These are phyloP conservation scores for Neobulgaria alba DNA, from an alignment of 2,329 filamentous ascomycete genomes.

Conservation along the genomic window DNA sequence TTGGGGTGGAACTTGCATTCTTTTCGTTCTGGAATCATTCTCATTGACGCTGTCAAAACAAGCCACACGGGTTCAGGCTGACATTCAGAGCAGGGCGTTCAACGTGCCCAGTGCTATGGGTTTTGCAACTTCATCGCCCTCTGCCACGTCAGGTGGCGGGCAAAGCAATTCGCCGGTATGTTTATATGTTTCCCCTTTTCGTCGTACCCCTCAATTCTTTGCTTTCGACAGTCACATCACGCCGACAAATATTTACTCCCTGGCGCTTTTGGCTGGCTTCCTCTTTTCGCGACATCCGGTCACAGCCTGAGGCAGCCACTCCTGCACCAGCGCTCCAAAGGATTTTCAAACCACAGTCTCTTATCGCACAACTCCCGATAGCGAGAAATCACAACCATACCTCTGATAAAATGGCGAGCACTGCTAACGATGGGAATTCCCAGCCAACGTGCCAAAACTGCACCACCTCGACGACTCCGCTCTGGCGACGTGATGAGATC, in stretches of 20 bases:
- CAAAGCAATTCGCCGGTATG: conserved; percentile 51
- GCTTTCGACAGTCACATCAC: too few species aligned
- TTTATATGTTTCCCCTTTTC: conserved; percentile 19
- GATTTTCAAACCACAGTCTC: too few species aligned
- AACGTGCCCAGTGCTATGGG: conserved; percentile 34
- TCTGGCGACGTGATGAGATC: conserved; percentile 95
- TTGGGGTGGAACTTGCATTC: too few species aligned
- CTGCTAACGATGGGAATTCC: conserved; percentile 38
- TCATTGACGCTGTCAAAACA: not conserved
- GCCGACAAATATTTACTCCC: too few species aligned
- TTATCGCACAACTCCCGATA: conserved; percentile 16
- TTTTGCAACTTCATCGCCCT: conserved; percentile 55
- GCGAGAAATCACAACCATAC: conserved; percentile 3
- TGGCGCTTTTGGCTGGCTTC: too few species aligned
- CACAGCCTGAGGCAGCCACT: too few species aligned
- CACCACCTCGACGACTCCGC: conserved; percentile 84
- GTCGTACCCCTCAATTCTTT: too few species aligned
- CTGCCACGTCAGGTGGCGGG: conserved; percentile 52
- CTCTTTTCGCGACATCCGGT: too few species aligned
- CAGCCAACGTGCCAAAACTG: conserved; percentile 98
- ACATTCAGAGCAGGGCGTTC: conserved; percentile 22
- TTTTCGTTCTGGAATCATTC: too few species aligned
- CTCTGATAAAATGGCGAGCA: conserved; percentile 39
- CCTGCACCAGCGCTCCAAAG: too few species aligned
- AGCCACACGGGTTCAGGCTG: conserved; percentile 12